These are phyloP conservation scores for Stentor roeselii DNA, from an alignment of 73 alveolate species.

Conservation along the genomic window DNA sequence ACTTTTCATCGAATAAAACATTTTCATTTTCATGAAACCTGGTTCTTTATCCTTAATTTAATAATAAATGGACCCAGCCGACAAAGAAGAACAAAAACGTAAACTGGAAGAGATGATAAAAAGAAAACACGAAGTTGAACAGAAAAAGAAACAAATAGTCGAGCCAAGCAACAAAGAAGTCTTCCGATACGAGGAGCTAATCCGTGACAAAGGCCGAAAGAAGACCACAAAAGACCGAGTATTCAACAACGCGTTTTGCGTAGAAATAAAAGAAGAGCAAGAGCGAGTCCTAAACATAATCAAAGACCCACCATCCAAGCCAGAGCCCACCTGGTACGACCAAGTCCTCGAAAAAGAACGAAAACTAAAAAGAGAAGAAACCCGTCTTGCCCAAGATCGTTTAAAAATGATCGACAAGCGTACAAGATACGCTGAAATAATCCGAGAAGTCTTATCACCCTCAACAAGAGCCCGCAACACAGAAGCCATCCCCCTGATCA, in stretches of 20 bases:
- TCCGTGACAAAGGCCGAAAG: not conserved
- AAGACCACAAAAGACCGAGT: not conserved
- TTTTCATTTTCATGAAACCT: too few relatives aligned
- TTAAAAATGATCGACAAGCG: not conserved
- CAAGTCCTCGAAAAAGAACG: not conserved
- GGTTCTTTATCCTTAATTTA: not conserved
- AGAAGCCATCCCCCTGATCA: not conserved
- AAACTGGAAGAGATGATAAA: not conserved
- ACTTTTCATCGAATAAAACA: too few relatives aligned
- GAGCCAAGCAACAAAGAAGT: not conserved
- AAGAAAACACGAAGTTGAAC: not conserved
- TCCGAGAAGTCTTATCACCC: constrained; percentile 6
- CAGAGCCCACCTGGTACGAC: not conserved
- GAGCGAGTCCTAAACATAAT: not conserved
- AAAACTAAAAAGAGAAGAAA: not conserved
- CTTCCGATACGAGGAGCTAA: not conserved
- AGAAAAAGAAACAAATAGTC: too few relatives aligned
- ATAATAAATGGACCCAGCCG: not conserved
- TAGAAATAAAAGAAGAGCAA: not conserved
- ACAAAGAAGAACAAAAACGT: not conserved
- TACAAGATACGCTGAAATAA: constrained; percentile 1
- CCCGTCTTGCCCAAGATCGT: constrained; percentile 12
- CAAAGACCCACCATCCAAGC: not conserved
- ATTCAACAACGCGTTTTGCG: not conserved
- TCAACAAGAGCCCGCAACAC: not conserved